Base-by-base conservation (phyloP, 129 eudicot species). In the Lactuca saligna region DNA sequence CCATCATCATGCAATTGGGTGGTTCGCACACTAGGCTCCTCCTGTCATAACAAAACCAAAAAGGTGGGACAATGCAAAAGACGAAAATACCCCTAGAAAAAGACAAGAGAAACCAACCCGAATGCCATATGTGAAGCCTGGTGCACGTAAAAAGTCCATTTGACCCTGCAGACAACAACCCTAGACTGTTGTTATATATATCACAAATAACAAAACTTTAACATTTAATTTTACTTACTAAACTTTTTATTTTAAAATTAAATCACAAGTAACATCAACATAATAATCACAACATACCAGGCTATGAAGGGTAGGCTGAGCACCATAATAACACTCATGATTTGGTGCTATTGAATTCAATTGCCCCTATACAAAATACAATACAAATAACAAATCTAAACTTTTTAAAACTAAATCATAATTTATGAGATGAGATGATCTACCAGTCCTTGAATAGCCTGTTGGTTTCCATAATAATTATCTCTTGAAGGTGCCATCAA, bases 401-500 rank as follows among this genome's bases (percentile, higher is more conserved):
- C 4, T 16, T 33, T n/a, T 16, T 12, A 50, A 51, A 67, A 37
- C 9, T 16, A 54, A 34, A 61, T n/a, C 39, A 67, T 42, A 25
- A 54, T 13, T 39, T 39, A 4, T 39, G 6, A 72, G 55, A 53
- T 25, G 31, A 66, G 13, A 81, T 39, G 54, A 72, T 68, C 50
- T 89, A 93, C 97, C 78, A 93, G 95, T 63, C 99, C 95, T 80
- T 85, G 97, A 65, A 93, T 85, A 69, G 86, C 70, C 73, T 86
- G 95, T 38, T 79, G 96, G 80, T 79, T 86, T 25, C 89, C 92
- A 51, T 77, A 89, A 68, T 83, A 89, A 70, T 70, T 82, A 46
- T 89, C 95, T 66, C 91, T 87, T 42, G 96, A 71, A 6, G 99
- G 97, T 65, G 86, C 96, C 97, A 93, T 89, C 69, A 93, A 83